Evolutionary conservation across 495 filamentous ascomycete genomes (phyloP), one percentile per base, ranked within the genome.

Genomic region (Daldinia decipiens): DNA sequence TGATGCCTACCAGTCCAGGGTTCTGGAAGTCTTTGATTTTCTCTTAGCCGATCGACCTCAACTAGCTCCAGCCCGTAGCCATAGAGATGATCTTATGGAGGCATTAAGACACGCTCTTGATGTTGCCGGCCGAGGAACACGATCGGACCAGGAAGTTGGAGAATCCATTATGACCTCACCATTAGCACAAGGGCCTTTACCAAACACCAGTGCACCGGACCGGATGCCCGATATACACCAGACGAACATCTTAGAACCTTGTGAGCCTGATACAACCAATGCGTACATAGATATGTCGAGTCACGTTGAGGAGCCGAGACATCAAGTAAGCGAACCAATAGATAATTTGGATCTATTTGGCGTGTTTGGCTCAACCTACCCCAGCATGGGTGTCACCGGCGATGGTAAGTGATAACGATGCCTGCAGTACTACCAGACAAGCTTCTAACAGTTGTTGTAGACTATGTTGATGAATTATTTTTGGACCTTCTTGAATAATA

Each of bases 81-180:
- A 39, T 1, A 55, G 13, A 9, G 34, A 39, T n/a, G 12, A 29
- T 12, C 31, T 66, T 1, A 39, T 56, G 27, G 21, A 26, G 2
- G n/a, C 15, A 36, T 59, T 68, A 8, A 8, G 27, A n/a, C 26
- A 15, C 27, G 50, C 65, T 51, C 47, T 68, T 9, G 1, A 68
- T 12, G 39, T 29, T 15, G 50, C 27, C 1, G 34, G 21, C 39
- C 65, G 24, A 62, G 34, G 21, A 12, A 1, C 39, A 19, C 36
- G 39, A 50, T 39, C 15, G 6, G 51, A 56, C 15, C 32, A 31
- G 26, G 50, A 62, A 21, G 29, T 11, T 6, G 26, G 3, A 3
- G 40, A 21, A 29, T 39, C 1, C 4, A 31, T 50, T 39, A n/a
- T 21, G 4, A 13, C 17, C 11, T 38, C 55, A 34, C 3, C 29